phyloP scores from a whole-genome alignment of 2,329 filamentous ascomycete species.

The Acephala macrosclerotiorum region DNA sequence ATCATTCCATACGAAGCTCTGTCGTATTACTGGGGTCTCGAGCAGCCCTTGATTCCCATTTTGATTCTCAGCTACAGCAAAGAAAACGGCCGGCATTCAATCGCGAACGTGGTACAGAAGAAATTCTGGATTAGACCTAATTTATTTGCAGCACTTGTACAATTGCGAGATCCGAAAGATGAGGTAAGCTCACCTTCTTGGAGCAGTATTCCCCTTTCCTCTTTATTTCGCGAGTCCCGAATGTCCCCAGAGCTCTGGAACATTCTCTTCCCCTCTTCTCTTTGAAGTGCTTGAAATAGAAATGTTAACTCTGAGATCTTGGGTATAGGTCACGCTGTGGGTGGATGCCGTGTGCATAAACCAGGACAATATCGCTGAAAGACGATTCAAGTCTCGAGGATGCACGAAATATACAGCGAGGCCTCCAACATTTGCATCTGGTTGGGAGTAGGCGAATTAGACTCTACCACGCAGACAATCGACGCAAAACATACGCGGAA shows the following conservation, averaged over 20 bases:
- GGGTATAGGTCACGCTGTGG: too few relatives aligned
- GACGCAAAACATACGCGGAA: not conserved
- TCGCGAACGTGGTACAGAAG: not conserved
- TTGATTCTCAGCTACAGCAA: not conserved
- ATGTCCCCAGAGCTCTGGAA: too few relatives aligned
- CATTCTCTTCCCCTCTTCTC: too few relatives aligned
- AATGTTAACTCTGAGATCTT: too few relatives aligned
- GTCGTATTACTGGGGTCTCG: not conserved
- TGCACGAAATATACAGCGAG: slow-evolving; percentile 23
- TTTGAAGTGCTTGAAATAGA: too few relatives aligned
- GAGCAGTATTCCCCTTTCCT: too few relatives aligned
- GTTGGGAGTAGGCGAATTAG: slow-evolving; percentile 15
- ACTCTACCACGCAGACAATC: slow-evolving; percentile 5
- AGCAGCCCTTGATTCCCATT: not conserved
- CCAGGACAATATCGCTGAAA: slow-evolving; percentile 19
- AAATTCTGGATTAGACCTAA: not conserved
- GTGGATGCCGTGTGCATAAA: slow-evolving; percentile 30
- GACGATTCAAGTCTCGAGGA: slow-evolving; percentile 20
- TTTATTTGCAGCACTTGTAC: not conserved
- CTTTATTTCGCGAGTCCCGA: too few relatives aligned
- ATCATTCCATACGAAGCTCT: not conserved
- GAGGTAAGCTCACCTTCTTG: not conserved
- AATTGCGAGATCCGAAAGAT: not conserved
- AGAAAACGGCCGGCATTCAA: not conserved
- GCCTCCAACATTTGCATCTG: slow-evolving; percentile 26